A percentile compares a stretch with the other conserved stretches of the same genome.
Conservation (phyloP, 805 yeast genomes). For the Kodamaea kakaduensis region DNA sequence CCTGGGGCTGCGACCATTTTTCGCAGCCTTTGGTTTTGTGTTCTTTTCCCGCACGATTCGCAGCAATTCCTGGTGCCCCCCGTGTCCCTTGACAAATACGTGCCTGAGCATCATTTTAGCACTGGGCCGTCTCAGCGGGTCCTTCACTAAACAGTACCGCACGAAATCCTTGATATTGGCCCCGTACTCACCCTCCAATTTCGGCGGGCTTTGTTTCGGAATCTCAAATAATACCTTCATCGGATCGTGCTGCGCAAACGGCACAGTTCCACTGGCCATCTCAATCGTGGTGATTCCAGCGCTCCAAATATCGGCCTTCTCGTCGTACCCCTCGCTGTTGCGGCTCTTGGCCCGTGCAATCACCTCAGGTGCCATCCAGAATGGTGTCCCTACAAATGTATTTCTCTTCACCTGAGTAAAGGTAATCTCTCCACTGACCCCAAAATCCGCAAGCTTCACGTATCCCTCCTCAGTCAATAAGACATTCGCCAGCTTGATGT, state of each 20-base stretch:
- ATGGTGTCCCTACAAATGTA: conserved; percentile 93
- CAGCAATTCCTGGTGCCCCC: conserved; percentile 21
- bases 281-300: conserved; percentile 91
- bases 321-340: conserved; percentile 58
- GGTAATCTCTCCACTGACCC: conserved; percentile 82
- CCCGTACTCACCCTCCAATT: conserved; percentile 44
- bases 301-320: conserved; percentile 94
- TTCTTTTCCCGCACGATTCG: conserved; percentile 42
- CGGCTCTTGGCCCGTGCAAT: conserved; percentile 37
- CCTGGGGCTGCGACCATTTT: conserved; percentile 5
- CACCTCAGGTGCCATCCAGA: conserved; percentile 99
- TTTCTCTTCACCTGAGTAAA: conserved; percentile 49
- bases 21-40: conserved; percentile 2
- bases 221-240: conserved; percentile 70
- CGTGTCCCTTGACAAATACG: conserved; percentile 42
- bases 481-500: conserved; percentile 86
- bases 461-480: conserved; percentile 64
- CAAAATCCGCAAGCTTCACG: conserved; percentile 88
- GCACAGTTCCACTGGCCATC: conserved; percentile 77
- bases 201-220: conserved; percentile 64
- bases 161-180: conserved; percentile 64
- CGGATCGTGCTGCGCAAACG: conserved; percentile 68
- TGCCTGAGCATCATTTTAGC: conserved; percentile 53
- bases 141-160: conserved; percentile 59
- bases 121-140: conserved; percentile 61